Conservation (phyloP, 1,284 basidiomycete species). For the Wolfiporia cocos region DNA sequence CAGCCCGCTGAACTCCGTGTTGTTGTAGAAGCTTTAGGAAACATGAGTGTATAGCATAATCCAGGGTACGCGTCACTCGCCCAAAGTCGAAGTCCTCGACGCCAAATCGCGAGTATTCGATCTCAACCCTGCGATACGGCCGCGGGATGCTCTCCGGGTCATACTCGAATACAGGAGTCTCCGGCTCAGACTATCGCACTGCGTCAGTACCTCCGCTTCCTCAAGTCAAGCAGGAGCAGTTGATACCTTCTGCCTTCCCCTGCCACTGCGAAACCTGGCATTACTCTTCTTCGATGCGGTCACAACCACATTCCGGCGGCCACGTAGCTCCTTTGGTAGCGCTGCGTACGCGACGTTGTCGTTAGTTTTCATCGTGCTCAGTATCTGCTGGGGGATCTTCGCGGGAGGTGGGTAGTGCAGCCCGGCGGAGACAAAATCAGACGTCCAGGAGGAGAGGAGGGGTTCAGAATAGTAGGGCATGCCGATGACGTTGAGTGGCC, state of each 20-base stretch:
- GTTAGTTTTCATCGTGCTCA: conserved; percentile 77
- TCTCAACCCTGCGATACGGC: conserved; percentile 89
- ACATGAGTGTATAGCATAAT: conserved; percentile 1
- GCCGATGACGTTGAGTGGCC: conserved; percentile 86
- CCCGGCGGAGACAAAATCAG: conserved; percentile 42
- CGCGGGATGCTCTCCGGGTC: conserved; percentile 65
- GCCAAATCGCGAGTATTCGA: conserved; percentile 98
- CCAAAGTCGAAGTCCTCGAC: conserved; percentile 99
- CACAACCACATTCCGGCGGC: conserved; percentile 73
- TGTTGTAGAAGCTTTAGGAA: conserved; percentile 82
- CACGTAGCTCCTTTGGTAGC: conserved; percentile 78
- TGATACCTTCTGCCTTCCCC: conserved; percentile 28
- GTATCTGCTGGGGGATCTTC: conserved; percentile 75
- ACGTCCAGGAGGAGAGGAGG: conserved; percentile 79
- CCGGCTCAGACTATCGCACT: conserved; percentile 38
- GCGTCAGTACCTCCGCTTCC: neutral
- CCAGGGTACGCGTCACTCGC: conserved; percentile 30
- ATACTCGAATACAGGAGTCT: conserved; percentile 41
- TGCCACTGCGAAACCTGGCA: conserved; percentile 83
- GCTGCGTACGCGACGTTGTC: conserved; percentile 88
- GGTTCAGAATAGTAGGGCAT: conserved; percentile 80
- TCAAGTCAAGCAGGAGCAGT: neutral
- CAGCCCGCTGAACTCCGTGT: conserved; percentile 84
- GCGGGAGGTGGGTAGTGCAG: conserved; percentile 56
- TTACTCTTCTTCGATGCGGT: conserved; percentile 42